Base-by-base conservation (phyloP, 768 basidiomycete species). In the Rossbeevera mucosa region DNA sequence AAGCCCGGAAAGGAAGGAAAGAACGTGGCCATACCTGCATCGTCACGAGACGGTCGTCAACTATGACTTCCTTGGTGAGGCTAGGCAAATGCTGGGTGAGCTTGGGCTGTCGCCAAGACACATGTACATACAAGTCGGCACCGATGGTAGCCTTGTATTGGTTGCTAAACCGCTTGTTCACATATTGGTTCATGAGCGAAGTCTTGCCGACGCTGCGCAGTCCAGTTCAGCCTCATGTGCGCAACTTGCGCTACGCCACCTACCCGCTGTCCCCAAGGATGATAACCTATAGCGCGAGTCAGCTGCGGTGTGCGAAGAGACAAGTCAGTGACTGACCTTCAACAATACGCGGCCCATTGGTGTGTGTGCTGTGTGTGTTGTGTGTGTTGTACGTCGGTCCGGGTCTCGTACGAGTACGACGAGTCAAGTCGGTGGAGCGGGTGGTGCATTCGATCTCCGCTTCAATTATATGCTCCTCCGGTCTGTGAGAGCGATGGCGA, bases 101-200 rank as follows among this genome's bases (percentile, higher is more conserved):
- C 44, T 18, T 18, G 11, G 11, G 33, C 22, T 44, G 31, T 50
- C 48, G 52, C 55, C 9, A 22, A 43, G 44, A 50, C 41, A 59
- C 52, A 45, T 43, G 45, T 46, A 79, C 90, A 54, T 73, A 92
- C 91, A 94, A 94, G 80, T 94, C 92, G 54, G 93, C 93, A 53
- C 93, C 93, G 67, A 95, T 95, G 56, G 96, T 98, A 16, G 96
- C 96, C 76, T 98, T 98, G 82, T 99, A 99, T 75, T 97, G 95
- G 75, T 94, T 96, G 71, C 90, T 93, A 74, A 98, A 99, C 56
- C 96, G 88, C 73, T 97, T 98, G 83, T 97, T 98, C 59, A 99
- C 96, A 76, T 96, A 98, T 75, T 99, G 96, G 77, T 97, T 97
- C 96, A 99, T 99, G 64, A 99, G 87, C 25, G 95, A 98, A 38